Conservation (phyloP, 176 grass and related monocot genomes). For the Alopecurus myosuroides region DNA sequence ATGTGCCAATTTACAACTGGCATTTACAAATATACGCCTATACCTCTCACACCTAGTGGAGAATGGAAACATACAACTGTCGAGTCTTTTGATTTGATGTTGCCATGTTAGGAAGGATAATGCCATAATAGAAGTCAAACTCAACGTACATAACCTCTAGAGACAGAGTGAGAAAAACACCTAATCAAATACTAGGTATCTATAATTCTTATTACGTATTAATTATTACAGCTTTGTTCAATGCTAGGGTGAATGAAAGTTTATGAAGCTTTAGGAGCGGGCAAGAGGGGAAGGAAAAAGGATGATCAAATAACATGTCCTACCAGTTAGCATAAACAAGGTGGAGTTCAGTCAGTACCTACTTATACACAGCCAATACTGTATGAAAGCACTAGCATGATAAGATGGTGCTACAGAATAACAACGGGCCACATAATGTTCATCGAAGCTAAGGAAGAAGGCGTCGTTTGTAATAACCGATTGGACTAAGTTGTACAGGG, state of each 20-base stretch:
- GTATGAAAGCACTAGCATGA: not conserved
- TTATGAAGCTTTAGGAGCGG: not conserved
- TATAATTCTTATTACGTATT: not conserved
- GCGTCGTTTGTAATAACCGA: not conserved
- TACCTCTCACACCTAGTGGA: not conserved
- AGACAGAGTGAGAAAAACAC: not conserved
- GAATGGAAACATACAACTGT: not conserved
- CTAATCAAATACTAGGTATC: not conserved
- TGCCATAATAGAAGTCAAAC: not conserved
- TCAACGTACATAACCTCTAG: not conserved
- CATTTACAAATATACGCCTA: not conserved
- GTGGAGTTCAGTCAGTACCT: not conserved
- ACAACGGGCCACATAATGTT: not conserved
- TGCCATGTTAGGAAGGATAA: slow-evolving; percentile 1
- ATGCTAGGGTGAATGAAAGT: not conserved
- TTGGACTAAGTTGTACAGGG: not conserved
- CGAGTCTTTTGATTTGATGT: not conserved
- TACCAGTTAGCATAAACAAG: not conserved
- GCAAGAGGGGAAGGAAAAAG: not conserved
- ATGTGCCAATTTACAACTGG: not conserved
- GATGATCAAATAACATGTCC: not conserved
- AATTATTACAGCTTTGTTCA: not conserved
- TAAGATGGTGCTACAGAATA: not conserved
- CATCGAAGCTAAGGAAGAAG: not conserved
- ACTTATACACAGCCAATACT: not conserved